These are phyloP conservation scores for Psidium guajava DNA, from an alignment of 345 rosid species.

Conservation along the genomic window DNA sequence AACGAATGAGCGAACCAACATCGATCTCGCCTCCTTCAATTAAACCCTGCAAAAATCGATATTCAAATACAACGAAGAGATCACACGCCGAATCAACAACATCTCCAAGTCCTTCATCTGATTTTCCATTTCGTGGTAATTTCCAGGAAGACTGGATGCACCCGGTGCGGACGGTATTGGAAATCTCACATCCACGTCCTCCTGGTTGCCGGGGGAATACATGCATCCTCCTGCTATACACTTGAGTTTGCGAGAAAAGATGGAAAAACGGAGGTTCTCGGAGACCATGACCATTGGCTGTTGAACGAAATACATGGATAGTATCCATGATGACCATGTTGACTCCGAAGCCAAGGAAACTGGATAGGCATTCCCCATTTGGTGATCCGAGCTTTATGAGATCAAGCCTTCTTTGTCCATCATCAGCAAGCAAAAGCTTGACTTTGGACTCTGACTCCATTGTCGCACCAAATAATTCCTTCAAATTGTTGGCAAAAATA, in stretches of 20 bases:
- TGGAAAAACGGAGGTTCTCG: conserved; percentile 81
- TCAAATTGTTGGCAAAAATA: too few species aligned
- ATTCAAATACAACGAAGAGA: conserved; percentile 65
- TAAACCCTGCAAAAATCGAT: conserved; percentile 67
- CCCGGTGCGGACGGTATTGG: neutral
- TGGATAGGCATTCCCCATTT: conserved; percentile 63
- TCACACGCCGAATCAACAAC: conserved; percentile 5
- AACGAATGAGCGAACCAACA: too few species aligned
- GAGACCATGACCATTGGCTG: conserved; percentile 58
- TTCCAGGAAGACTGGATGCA: too few species aligned
- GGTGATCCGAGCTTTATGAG: conserved; percentile 65
- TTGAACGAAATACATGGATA: conserved; percentile 38
- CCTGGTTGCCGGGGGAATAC: conserved; percentile 54
- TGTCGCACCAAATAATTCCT: too few species aligned
- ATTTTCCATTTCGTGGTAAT: too few species aligned
- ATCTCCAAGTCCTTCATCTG: too few species aligned
- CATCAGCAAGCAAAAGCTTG: conserved; percentile 23
- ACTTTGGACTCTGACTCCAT: too few species aligned
- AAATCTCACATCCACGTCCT: conserved; percentile 52
- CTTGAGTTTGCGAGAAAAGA: conserved; percentile 67
- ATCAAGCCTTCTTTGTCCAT: conserved; percentile 79
- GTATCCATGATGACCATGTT: conserved; percentile 65
- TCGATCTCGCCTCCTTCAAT: conserved; percentile 43
- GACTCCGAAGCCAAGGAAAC: conserved; percentile 85
- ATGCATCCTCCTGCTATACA: conserved; percentile 57